phyloP scores from a whole-genome alignment of 352 stramenopile species.

The Phytophthora litchii region DNA sequence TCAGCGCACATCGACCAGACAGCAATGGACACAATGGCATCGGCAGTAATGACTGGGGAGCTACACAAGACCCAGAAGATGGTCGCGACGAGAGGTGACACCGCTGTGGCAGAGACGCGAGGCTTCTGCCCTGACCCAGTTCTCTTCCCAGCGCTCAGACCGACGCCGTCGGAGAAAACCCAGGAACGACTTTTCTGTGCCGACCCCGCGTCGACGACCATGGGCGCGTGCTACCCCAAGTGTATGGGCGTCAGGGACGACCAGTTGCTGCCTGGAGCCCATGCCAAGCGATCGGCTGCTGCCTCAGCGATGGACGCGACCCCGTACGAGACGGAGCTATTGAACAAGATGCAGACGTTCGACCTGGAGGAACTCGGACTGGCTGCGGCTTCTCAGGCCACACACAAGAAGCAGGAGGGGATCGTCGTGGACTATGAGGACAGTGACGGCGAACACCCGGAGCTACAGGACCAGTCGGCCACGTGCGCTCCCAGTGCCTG shows the following conservation, averaged over 20 bases:
- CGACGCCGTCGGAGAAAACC: slow-evolving; percentile 3
- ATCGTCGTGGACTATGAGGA: slow-evolving; percentile 74
- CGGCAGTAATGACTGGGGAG: slow-evolving; percentile 1
- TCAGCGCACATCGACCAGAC: not conserved
- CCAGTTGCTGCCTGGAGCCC: slow-evolving; percentile 3
- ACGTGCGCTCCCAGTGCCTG: slow-evolving; percentile 58
- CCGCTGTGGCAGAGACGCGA: slow-evolving; percentile 6
- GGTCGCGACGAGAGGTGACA: not conserved
- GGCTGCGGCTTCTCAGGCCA: slow-evolving; percentile 3
- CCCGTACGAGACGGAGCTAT: slow-evolving; percentile 13
- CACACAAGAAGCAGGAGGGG: slow-evolving; percentile 20
- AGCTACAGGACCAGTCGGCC: slow-evolving; percentile 10
- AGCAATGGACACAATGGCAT: not conserved
- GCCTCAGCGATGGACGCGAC: not conserved
- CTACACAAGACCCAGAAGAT: slow-evolving; percentile 1
- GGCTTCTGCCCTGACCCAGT: slow-evolving; percentile 9
- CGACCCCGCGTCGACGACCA: slow-evolving; percentile 5
- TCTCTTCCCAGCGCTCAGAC: slow-evolving; percentile 6
- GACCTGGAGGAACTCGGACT: slow-evolving; percentile 61
- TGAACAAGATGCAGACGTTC: slow-evolving; percentile 32
- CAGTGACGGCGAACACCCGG: slow-evolving; percentile 22
- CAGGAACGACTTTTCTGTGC: not conserved
- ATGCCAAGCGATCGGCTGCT: slow-evolving; percentile 3
- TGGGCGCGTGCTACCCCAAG: slow-evolving; percentile 55
- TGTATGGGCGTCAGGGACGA: slow-evolving; percentile 40